Conservation (phyloP, 345 rosid species). For the Lumnitzera racemosa region DNA sequence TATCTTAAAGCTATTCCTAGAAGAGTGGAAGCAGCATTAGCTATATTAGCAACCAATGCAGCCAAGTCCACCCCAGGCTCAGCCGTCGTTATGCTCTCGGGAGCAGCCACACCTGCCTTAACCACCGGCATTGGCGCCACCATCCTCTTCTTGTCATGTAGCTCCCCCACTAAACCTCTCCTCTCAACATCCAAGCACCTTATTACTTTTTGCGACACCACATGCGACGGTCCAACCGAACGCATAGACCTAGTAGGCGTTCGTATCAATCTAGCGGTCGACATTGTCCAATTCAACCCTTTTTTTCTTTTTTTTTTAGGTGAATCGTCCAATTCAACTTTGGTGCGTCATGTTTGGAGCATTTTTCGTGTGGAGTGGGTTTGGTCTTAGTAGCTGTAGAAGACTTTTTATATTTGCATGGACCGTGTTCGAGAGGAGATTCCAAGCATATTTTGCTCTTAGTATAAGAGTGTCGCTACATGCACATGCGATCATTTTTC, state of each 20-base stretch:
- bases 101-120: slow-evolving; percentile 17
- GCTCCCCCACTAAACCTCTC: slow-evolving; percentile 10
- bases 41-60: slow-evolving; percentile 12
- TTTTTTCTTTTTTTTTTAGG: not conserved
- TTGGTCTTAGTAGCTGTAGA: not conserved
- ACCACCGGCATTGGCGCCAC: slow-evolving; percentile 8
- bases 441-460: slow-evolving; percentile 28
- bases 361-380: not conserved
- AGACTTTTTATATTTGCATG: slow-evolving; percentile 7
- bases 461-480: slow-evolving; percentile 13
- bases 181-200: slow-evolving; percentile 9
- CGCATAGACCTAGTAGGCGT: slow-evolving; percentile 1
- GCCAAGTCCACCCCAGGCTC: slow-evolving; percentile 17
- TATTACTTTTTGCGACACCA: not conserved
- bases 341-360: not conserved
- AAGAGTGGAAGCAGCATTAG: slow-evolving; percentile 10
- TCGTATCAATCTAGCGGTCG: slow-evolving; percentile 30
- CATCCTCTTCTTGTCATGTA: slow-evolving; percentile 17
- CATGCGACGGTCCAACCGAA: not conserved
- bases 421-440: slow-evolving; percentile 24
- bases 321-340: not conserved
- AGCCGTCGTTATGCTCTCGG: slow-evolving; percentile 10
- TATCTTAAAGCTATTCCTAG: slow-evolving; percentile 16
- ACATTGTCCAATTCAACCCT: slow-evolving; percentile 10
- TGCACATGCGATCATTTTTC: not conserved